A percentile compares a stretch with the other conserved stretches of the same genome.
phyloP scores from a whole-genome alignment of 352 stramenopile genomes.

The Pythium oligandrum region DNA sequence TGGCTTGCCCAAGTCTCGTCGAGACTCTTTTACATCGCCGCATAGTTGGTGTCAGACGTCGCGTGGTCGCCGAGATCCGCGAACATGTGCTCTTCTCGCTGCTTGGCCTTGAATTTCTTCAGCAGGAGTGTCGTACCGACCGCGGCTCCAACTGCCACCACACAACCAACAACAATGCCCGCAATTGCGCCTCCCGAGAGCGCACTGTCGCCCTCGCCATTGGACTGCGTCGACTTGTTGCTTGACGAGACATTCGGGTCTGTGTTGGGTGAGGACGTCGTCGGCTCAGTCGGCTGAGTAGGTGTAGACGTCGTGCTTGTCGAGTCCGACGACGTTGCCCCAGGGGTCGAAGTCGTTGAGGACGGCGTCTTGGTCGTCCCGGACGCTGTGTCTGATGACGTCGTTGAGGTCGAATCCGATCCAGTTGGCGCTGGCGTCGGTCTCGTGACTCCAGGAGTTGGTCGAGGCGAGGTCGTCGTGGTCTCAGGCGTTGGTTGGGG shows the following conservation, averaged over 20 bases:
- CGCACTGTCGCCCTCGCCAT: neutral
- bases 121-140: conserved; percentile 17
- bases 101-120: conserved; percentile 24
- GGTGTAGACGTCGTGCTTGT: neutral
- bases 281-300: neutral
- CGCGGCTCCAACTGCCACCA: conserved; percentile 13
- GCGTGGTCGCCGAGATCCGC: conserved; percentile 37
- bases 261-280: neutral
- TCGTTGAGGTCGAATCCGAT: neutral
- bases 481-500: neutral
- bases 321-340: neutral
- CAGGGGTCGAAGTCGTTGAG: neutral
- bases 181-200: conserved; percentile 18
- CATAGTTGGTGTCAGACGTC: conserved; percentile 33
- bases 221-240: conserved; percentile 13
- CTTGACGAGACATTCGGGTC: conserved; percentile 6
- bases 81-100: conserved; percentile 34
- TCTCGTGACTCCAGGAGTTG: neutral
- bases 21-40: conserved; percentile 27
- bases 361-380: neutral
- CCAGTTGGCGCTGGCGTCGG: conserved; percentile 1
- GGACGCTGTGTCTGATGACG: neutral
- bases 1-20: no score
- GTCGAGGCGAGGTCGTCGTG: neutral
- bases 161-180: conserved; percentile 24